These are phyloP conservation scores for Hymenoscyphus albidus DNA, from an alignment of 2,329 filamentous ascomycete genomes.

Conservation along the genomic window DNA sequence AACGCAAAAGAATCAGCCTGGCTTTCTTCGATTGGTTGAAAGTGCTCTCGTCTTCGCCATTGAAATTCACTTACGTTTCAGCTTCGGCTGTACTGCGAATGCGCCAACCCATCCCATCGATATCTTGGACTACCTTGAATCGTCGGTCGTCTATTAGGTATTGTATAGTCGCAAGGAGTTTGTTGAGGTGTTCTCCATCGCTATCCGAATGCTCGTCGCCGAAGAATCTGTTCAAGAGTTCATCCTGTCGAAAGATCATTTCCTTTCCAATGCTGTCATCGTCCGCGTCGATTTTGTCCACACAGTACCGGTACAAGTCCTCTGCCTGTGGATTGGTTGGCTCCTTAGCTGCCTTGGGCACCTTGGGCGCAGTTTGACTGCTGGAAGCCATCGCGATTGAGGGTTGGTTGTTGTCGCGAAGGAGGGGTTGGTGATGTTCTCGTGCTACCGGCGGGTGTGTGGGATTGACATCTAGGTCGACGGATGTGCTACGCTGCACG, in stretches of 20 bases:
- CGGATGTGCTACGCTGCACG: constrained; percentile 10
- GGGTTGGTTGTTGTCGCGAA: not conserved
- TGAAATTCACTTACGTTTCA: constrained; percentile 46
- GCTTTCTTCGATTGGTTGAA: not conserved
- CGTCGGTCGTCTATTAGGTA: constrained; percentile 57
- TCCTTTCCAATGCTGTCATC: constrained; percentile 19
- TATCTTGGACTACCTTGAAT: constrained; percentile 47
- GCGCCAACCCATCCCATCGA: constrained; percentile 51
- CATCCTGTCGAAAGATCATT: constrained; percentile 52
- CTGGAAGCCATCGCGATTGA: constrained; percentile 11
- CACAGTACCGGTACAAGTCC: constrained; percentile 30
- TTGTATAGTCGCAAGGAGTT: constrained; percentile 54
- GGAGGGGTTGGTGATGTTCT: constrained; percentile 1
- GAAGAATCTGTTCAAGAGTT: constrained; percentile 54
- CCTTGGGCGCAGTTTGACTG: constrained; percentile 1
- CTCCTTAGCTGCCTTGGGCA: constrained; percentile 9
- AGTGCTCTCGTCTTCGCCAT: not conserved
- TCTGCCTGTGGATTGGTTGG: constrained; percentile 20
- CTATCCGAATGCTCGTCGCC: constrained; percentile 46
- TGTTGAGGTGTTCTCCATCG: constrained; percentile 35
- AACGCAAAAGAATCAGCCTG: constrained; percentile 6
- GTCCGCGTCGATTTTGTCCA: constrained; percentile 15
- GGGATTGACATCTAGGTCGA: constrained; percentile 9
- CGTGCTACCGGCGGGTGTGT: constrained; percentile 2
- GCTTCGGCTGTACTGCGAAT: constrained; percentile 58